Evolutionary conservation across 2,329 filamentous ascomycete genomes (phyloP).

Genomic region (Ilyonectria robusta): DNA sequence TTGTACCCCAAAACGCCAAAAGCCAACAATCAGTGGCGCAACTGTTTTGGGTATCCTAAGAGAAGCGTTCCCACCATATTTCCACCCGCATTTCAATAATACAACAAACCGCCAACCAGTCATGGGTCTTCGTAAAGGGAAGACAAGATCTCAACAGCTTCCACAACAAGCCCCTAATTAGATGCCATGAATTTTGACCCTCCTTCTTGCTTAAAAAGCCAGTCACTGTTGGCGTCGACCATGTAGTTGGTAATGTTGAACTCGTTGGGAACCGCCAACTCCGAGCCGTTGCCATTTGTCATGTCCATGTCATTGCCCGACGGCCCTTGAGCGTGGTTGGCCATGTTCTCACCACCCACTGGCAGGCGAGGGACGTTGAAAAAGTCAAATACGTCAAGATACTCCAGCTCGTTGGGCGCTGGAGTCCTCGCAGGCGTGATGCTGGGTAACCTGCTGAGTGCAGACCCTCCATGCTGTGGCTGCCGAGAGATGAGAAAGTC

Average conservation of each 20-base stretch:
- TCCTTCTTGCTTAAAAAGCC: slow-evolving; percentile 74
- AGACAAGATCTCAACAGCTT: neutral
- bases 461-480: slow-evolving; percentile 65
- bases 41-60: slow-evolving; percentile 22
- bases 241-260: slow-evolving; percentile 86
- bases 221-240: slow-evolving; percentile 81
- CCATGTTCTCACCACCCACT: slow-evolving; percentile 57
- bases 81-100: neutral
- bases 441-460: slow-evolving; percentile 63
- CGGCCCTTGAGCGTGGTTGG: slow-evolving; percentile 37
- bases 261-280: slow-evolving; percentile 65
- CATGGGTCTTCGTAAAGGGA: slow-evolving; percentile 4
- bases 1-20: slow-evolving; percentile 20
- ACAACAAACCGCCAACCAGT: slow-evolving; percentile 3
- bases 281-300: slow-evolving; percentile 45
- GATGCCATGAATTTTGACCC: slow-evolving; percentile 47
- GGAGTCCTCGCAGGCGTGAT: slow-evolving; percentile 77
- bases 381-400: slow-evolving; percentile 93
- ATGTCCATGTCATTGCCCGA: slow-evolving; percentile 47
- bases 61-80: slow-evolving; percentile 6
- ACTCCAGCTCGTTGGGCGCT: slow-evolving; percentile 87
- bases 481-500: slow-evolving; percentile 91
- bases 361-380: slow-evolving; percentile 89
- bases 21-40: slow-evolving; percentile 5
- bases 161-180: slow-evolving; percentile 20